Conservation (phyloP, 805 yeast species). For the Candida dajiaensis region DNA sequence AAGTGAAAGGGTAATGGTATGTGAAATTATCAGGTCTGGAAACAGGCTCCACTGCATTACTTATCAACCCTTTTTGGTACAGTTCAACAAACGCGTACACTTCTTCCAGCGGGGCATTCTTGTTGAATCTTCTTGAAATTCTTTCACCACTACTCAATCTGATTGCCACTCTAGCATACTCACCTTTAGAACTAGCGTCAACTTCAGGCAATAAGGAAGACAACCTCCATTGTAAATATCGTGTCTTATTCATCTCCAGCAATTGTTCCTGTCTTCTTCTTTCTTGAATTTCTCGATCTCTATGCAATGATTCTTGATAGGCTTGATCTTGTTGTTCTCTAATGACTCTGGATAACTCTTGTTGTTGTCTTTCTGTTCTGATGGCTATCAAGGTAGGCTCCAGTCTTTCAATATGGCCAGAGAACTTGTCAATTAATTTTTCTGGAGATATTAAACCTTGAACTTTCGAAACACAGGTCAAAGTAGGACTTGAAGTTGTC, state of each 20-base stretch:
- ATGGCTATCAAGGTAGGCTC: constrained; percentile 56
- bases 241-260: constrained; percentile 22
- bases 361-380: constrained; percentile 57
- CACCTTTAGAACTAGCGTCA: constrained; percentile 18
- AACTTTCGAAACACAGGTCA: constrained; percentile 54
- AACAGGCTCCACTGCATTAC: constrained; percentile 15
- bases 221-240: constrained; percentile 49
- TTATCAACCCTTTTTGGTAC: constrained; percentile 25
- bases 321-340: constrained; percentile 74
- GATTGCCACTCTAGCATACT: constrained; percentile 60
- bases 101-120: constrained; percentile 47
- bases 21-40: constrained; percentile 33
- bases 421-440: constrained; percentile 38
- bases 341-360: constrained; percentile 49
- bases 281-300: constrained; percentile 54
- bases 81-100: constrained; percentile 69
- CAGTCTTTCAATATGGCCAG: constrained; percentile 46
- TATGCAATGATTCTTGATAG: constrained; percentile 60
- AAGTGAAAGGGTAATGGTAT: constrained; percentile 43
- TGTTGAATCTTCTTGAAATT: constrained; percentile 41
- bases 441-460: constrained; percentile 50
- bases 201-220: constrained; percentile 27
- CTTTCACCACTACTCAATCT: constrained; percentile 62
- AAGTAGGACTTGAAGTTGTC: constrained; percentile 44
- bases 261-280: constrained; percentile 27